Evolutionary conservation across 768 basidiomycete genomes (phyloP).

Genomic region (Rhizopogon rudus): DNA sequence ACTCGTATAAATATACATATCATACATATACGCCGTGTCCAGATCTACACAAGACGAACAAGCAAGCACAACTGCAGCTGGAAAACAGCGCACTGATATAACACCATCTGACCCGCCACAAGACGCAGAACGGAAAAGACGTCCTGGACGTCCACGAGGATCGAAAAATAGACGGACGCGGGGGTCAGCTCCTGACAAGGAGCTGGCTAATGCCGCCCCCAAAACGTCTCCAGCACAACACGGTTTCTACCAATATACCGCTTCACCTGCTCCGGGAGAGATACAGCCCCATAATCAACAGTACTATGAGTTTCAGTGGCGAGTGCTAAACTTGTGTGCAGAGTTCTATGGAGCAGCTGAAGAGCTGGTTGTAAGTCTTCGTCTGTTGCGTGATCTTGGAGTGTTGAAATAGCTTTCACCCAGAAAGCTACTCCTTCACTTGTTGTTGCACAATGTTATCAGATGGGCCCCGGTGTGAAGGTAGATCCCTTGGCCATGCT

Average conservation of each 20-base stretch:
- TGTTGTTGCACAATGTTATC: constrained; percentile 78
- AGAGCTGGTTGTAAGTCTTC: constrained; percentile 66
- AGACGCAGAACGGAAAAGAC: constrained; percentile 51
- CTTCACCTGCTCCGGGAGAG: constrained; percentile 38
- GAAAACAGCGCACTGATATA: constrained; percentile 19
- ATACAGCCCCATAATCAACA: constrained; percentile 65
- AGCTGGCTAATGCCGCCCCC: constrained; percentile 13
- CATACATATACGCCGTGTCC: constrained; percentile 11
- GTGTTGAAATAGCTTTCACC: constrained; percentile 9
- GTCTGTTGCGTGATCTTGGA: constrained; percentile 4
- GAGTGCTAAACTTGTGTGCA: constrained; percentile 73
- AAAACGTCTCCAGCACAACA: constrained; percentile 30
- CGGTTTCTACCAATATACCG: constrained; percentile 41
- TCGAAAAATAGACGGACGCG: constrained; percentile 67
- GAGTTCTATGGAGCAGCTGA: constrained; percentile 86
- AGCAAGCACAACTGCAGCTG: constrained; percentile 9
- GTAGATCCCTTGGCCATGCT: constrained; percentile 74
- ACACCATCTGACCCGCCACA: constrained; percentile 23
- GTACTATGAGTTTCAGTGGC: constrained; percentile 86
- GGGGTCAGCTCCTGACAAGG: constrained; percentile 24
- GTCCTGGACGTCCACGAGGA: constrained; percentile 74
- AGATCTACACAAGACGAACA: constrained; percentile 15
- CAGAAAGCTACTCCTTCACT: constrained; percentile 57
- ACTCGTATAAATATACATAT: constrained; percentile 7
- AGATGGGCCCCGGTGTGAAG: constrained; percentile 62